Evolutionary conservation across 129 eudicot species (phyloP).

Genomic region (Lactuca sativa): DNA sequence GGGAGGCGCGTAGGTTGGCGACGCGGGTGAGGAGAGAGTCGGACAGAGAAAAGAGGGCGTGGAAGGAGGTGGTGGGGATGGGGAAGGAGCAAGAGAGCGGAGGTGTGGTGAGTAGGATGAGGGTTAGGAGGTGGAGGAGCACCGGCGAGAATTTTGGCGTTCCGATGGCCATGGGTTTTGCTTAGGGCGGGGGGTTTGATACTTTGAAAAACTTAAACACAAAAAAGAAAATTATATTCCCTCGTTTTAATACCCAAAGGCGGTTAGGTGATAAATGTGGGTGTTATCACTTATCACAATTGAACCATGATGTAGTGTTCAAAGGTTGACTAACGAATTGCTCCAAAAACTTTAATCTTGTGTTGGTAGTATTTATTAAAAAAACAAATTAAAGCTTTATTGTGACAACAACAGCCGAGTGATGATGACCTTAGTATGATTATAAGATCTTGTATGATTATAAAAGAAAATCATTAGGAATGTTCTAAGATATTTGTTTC

Average conservation of each 20-base stretch:
- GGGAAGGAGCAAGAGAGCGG: constrained; percentile 33
- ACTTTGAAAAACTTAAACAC: neutral
- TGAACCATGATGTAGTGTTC: no score
- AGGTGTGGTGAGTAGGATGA: constrained; percentile 29
- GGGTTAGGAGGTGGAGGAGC: constrained; percentile 14
- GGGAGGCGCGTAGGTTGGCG: constrained; percentile 71
- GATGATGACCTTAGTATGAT: no score
- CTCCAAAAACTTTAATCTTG: no score
- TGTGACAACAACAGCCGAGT: no score
- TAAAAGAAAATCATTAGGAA: no score
- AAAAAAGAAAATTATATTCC: neutral
- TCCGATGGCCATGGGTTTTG: constrained; percentile 28
- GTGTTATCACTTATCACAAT: no score
- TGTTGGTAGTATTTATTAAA: no score
- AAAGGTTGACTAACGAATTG: no score
- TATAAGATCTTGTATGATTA: no score
- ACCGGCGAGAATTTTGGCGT: constrained; percentile 1
- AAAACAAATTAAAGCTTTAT: no score
- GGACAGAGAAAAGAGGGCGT: constrained; percentile 57
- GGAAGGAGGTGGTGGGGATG: constrained; percentile 45
- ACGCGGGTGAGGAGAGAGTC: constrained; percentile 75
- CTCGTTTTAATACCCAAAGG: neutral
- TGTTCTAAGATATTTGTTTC: no score
- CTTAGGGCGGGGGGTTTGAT: neutral
- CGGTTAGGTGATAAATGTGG: no score